These are phyloP conservation scores for Pestalotiopsis sp. DNA, from an alignment of 2,329 filamentous ascomycete species.

Conservation along the genomic window DNA sequence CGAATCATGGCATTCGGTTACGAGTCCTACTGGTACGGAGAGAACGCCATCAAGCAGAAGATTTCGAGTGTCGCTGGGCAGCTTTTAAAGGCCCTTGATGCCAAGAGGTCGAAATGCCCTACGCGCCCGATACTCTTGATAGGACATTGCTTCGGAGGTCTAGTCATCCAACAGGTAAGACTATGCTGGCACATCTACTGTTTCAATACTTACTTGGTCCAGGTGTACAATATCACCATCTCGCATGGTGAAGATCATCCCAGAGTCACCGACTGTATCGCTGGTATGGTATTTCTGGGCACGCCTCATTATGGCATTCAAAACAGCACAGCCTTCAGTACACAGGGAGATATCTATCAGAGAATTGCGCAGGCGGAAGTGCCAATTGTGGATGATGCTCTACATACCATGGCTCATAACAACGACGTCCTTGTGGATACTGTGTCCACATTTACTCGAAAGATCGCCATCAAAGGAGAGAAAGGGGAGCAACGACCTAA, in stretches of 20 bases:
- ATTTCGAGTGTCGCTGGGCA: not conserved
- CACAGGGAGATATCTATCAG: not conserved
- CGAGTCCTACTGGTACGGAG: not conserved
- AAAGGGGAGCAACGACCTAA: not conserved
- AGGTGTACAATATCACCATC: not conserved
- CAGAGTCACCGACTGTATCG: not conserved
- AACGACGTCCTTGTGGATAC: not conserved
- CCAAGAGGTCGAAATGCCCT: not conserved
- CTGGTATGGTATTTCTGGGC: conserved; percentile 7
- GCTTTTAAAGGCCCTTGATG: not conserved
- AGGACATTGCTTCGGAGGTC: not conserved
- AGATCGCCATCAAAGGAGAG: not conserved
- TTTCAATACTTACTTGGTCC: not conserved
- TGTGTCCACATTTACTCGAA: not conserved
- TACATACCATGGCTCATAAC: not conserved
- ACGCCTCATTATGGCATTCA: not conserved
- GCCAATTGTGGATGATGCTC: not conserved
- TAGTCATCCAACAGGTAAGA: not conserved
- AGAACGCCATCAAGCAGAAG: not conserved
- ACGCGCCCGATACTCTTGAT: not conserved
- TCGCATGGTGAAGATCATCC: not conserved
- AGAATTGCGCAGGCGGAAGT: not conserved
- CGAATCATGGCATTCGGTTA: not conserved
- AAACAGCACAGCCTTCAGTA: not conserved
- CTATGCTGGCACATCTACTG: not conserved